A percentile compares a stretch with the other conserved stretches of the same genome.
Conservation (phyloP, 1,284 basidiomycete species). For the Cutaneotrichosporon sp. region DNA sequence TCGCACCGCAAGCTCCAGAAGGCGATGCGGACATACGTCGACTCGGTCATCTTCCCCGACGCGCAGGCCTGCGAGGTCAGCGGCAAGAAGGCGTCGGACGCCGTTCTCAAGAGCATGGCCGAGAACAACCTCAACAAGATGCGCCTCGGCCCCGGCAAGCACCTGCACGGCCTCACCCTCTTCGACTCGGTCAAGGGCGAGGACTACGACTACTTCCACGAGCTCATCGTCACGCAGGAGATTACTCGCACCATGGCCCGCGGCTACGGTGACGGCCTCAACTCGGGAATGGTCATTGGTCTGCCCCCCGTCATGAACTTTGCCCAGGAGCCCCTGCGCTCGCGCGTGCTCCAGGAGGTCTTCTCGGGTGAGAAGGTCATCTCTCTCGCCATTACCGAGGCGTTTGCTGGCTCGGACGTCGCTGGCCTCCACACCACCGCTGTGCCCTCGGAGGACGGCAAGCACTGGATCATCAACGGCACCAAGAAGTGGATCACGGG, state of each 20-base stretch:
- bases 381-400: constrained; percentile 79
- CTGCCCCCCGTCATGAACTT: constrained; percentile 66
- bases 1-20: constrained; percentile 55
- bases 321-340: constrained; percentile 58
- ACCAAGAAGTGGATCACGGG: constrained; percentile 95
- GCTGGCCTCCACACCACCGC: constrained; percentile 79
- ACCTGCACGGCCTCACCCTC: constrained; percentile 77
- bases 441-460: constrained; percentile 74
- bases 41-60: constrained; percentile 57
- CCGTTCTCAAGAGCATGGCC: constrained; percentile 54
- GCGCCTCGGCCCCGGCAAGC: constrained; percentile 77
- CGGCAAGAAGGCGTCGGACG: constrained; percentile 63
- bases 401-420: constrained; percentile 89
- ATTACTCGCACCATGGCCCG: constrained; percentile 73
- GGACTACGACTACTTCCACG: constrained; percentile 74
- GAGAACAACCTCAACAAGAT: constrained; percentile 77
- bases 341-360: constrained; percentile 76
- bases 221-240: constrained; percentile 85
- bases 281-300: constrained; percentile 69
- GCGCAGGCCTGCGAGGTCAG: constrained; percentile 69
- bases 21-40: constrained; percentile 60
- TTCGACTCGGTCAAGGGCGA: constrained; percentile 85
- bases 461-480: constrained; percentile 73
- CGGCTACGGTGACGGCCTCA: constrained; percentile 76
- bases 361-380: constrained; percentile 68